These are phyloP conservation scores for Rickenella mellea DNA, from an alignment of 768 basidiomycete genomes.

Conservation along the genomic window DNA sequence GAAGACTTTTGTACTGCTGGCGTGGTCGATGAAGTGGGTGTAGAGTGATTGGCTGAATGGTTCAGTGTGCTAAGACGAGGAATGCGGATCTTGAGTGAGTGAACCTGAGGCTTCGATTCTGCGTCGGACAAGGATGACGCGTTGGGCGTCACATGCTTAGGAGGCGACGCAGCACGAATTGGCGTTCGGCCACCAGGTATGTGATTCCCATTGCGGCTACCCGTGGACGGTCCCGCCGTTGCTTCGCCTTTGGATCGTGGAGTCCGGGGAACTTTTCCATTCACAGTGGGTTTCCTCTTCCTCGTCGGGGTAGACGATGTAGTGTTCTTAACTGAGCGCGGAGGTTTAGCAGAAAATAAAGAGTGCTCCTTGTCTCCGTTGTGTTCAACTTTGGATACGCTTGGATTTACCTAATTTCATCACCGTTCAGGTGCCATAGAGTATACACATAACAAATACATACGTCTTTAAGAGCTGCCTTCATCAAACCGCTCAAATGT, in stretches of 20 bases:
- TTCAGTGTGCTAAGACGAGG: constrained; percentile 14
- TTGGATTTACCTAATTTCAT: constrained; percentile 17
- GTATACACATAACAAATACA: constrained; percentile 5
- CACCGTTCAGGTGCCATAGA: constrained; percentile 9
- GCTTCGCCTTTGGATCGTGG: not conserved
- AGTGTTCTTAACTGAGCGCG: not conserved
- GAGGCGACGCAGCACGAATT: not conserved
- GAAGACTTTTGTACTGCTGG: not conserved
- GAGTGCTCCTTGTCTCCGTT: not conserved
- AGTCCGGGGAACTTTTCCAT: not conserved
- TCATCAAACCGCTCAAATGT: constrained; percentile 7
- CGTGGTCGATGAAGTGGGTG: constrained; percentile 4
- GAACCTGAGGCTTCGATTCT: constrained; percentile 1
- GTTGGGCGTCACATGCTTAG: constrained; percentile 5
- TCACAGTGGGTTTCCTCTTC: not conserved
- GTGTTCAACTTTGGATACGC: constrained; percentile 6
- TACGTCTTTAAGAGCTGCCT: constrained; percentile 9
- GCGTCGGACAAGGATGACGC: too few species aligned
- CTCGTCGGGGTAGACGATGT: not conserved
- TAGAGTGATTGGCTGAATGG: constrained; percentile 2
- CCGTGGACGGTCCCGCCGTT: not conserved
- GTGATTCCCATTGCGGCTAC: not conserved
- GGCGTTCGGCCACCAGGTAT: not conserved
- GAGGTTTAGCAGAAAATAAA: not conserved
- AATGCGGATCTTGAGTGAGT: constrained; percentile 20